A percentile compares a stretch with the other conserved stretches of the same genome.
Evolutionary conservation across 176 grass and related monocot species (phyloP).

Genomic region (Musa itinerans): DNA sequence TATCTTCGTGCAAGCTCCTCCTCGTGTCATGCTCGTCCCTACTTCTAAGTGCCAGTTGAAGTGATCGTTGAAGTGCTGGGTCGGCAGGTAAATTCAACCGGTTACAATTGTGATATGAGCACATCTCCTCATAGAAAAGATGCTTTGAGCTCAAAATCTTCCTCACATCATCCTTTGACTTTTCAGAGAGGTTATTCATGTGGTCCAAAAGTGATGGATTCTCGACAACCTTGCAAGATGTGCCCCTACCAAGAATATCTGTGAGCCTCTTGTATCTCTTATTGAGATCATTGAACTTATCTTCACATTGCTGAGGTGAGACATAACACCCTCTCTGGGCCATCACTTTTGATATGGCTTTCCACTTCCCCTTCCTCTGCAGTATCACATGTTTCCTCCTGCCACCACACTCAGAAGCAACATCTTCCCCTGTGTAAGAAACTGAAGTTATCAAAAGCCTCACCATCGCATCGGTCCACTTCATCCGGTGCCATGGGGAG

Average conservation of each 20-base stretch:
- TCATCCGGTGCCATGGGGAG: constrained; percentile 82
- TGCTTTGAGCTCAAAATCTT: constrained; percentile 92
- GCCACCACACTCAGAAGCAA: constrained; percentile 39
- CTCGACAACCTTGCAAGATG: constrained; percentile 70
- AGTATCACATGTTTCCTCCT: constrained; percentile 53
- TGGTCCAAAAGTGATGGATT: constrained; percentile 51
- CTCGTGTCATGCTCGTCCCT: constrained; percentile 51
- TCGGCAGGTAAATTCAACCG: constrained; percentile 67
- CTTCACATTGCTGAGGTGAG: constrained; percentile 90
- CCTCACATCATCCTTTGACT: constrained; percentile 84
- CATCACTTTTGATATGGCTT: constrained; percentile 88
- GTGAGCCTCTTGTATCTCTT: constrained; percentile 97
- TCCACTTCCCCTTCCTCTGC: constrained; percentile 99
- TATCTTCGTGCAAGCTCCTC: constrained; percentile 7
- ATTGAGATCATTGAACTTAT: constrained; percentile 98
- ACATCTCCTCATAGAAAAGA: constrained; percentile 95
- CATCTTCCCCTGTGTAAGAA: constrained; percentile 76
- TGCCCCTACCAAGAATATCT: constrained; percentile 84
- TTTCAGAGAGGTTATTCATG: constrained; percentile 74
- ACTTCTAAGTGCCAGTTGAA: constrained; percentile 62
- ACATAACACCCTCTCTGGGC: constrained; percentile 70
- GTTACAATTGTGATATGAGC: constrained; percentile 94
- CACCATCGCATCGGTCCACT: constrained; percentile 94
- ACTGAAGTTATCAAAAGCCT: constrained; percentile 86
- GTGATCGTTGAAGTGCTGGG: constrained; percentile 55